Evolutionary conservation across 345 rosid species (phyloP), one percentile per base, ranked within the genome.

Genomic region (Euphorbia pulcherrima): DNA sequence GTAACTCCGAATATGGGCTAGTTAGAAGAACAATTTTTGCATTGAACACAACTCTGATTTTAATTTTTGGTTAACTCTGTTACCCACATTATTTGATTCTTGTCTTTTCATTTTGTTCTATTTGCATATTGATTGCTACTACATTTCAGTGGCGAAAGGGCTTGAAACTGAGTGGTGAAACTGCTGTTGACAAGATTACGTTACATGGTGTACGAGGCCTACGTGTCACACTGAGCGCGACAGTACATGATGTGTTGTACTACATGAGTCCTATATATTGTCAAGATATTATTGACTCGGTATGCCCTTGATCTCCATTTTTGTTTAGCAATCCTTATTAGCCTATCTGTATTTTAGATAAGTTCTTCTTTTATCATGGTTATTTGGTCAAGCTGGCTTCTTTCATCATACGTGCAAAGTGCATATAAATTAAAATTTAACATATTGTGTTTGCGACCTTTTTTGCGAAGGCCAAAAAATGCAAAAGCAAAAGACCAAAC

Each of bases 231-330:
- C 83, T 94, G 77, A 84, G 99, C 68, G 99, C 97, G 60, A 94
- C 99, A 63, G 97, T 83, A 71, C 99, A 94, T 69, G 97, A 94
- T 78, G 99, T 94, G 63, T 77, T 94, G 58, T 91, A 94, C 77
- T 94, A 94, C 81, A 88, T 94, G 99, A 94, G 97, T 77, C 97
- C 99, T 68, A 86, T 94, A 68, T 91, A 94, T 57, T 92, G 97
- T 71, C 99, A 94, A 79, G 92, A 88, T 79, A 91, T 94, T 54
- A 86, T 91, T 62, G 79, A 91, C 73, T 89, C 99, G 88, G 99
- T 94, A 58, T 57, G 44, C 62, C 67, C 64, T 47, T 50, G 28
- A 52, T 60, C 57, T 65, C 26, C 39, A 0, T 23, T 40, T 51
- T 48, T 39, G 28, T 41, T 60, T 39, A 37, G 29, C 46, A 53